phyloP scores from a whole-genome alignment of 306 rosid genomes.

The Benincasa hispida region DNA sequence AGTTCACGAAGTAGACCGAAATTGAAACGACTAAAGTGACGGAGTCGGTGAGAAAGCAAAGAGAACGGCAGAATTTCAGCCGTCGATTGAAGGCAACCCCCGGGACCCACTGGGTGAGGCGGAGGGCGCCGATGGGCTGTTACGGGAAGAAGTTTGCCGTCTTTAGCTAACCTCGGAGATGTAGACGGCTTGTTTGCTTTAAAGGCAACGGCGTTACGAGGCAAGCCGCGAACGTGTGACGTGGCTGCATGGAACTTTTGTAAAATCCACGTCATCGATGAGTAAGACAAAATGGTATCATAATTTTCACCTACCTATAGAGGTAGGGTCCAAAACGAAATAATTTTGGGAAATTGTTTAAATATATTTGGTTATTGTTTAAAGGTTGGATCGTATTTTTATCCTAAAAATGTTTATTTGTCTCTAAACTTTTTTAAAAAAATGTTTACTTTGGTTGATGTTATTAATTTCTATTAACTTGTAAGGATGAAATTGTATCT shows the following conservation, averaged over 20 bases:
- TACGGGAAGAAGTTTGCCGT: neutral
- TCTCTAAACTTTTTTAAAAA: too few relatives aligned
- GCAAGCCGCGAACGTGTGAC: neutral
- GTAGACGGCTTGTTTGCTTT: neutral
- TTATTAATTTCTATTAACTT: too few relatives aligned
- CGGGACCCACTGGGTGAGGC: slow-evolving; percentile 2
- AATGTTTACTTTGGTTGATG: too few relatives aligned
- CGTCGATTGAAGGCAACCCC: neutral
- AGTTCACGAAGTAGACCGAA: neutral
- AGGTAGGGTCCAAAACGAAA: neutral
- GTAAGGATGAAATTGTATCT: too few relatives aligned
- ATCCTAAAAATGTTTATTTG: too few relatives aligned
- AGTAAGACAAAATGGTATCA: neutral
- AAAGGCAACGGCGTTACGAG: neutral
- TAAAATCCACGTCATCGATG: slow-evolving; percentile 5
- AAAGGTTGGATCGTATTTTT: too few relatives aligned
- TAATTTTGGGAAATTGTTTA: neutral
- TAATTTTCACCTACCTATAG: neutral
- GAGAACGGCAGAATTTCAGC: neutral
- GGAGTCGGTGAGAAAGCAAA: neutral
- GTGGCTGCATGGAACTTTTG: neutral
- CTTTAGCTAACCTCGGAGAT: neutral
- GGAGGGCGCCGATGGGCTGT: neutral
- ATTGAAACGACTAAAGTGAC: neutral
- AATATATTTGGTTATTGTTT: neutral